Evolutionary conservation across 202 grass and related monocot species (phyloP).

Genomic region (Panicum hallii): DNA sequence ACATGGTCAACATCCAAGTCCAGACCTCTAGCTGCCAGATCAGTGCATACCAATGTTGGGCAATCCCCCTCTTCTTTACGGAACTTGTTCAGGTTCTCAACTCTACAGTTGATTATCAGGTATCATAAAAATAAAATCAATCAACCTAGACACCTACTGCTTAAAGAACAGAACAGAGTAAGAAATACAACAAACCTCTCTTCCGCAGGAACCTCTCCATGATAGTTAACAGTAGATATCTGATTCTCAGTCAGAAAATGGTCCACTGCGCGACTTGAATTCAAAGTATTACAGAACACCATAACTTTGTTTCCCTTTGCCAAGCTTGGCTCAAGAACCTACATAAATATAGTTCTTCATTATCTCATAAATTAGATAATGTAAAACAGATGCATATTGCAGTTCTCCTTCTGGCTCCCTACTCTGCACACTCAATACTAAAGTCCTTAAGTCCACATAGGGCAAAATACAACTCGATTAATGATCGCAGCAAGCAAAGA

Average conservation of each 20-base stretch:
- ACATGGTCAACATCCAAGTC: slow-evolving; percentile 98
- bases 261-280: slow-evolving; percentile 96
- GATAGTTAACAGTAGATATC: slow-evolving; percentile 96
- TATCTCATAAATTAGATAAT: slow-evolving; percentile 8
- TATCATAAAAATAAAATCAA: not conserved
- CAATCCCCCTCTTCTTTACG: slow-evolving; percentile 97
- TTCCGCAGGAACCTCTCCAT: slow-evolving; percentile 94
- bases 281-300: slow-evolving; percentile 98
- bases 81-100: slow-evolving; percentile 97
- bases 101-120: slow-evolving; percentile 58
- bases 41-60: slow-evolving; percentile 92
- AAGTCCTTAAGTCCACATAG: not conserved
- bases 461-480: not conserved
- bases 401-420: not conserved
- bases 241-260: slow-evolving; percentile 95
- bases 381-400: not conserved
- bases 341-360: slow-evolving; percentile 40
- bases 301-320: slow-evolving; percentile 92
- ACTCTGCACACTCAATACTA: not conserved
- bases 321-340: slow-evolving; percentile 99
- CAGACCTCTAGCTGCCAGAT: slow-evolving; percentile 94
- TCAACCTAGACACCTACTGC: not conserved
- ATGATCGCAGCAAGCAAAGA: slow-evolving; percentile 4
- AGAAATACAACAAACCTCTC: slow-evolving; percentile 73
- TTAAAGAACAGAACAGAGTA: slow-evolving; percentile 1